Base-by-base conservation (phyloP, 2,329 filamentous ascomycete species). In the Pestalotiopsis sp. region DNA sequence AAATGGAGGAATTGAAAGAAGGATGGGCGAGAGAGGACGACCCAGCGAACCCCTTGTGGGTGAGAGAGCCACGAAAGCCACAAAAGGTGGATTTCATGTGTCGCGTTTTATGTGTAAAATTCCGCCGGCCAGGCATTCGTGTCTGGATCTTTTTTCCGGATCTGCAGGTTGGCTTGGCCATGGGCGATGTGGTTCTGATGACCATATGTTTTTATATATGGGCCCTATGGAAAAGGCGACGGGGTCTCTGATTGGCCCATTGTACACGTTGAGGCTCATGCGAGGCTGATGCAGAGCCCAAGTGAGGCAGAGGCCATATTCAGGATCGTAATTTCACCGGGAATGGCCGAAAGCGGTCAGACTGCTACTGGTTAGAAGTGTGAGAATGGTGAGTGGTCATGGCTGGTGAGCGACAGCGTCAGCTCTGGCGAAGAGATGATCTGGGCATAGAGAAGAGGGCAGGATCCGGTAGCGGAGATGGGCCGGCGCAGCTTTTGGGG, bases 1-100 rank as follows among this genome's bases (percentile, higher is more conserved):
- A 20, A 52, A n/a, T 52, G 17, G 23, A 52, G 14, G 45, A n/a
- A n/a, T 52, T 70, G 60, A 69, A 73, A 68, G 61, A 69, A 67
- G 63, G 64, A 67, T 69, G 69, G 13, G 31, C 67, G 66, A 27
- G 70, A 67, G 57, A 38, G 23, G 31, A n/a, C 31, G 13, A 49
- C n/a, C 41, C n/a, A n/a, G 41, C 41, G 7, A 17, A 20, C 20
- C 17, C 45, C 45, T n/a, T n/a, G 23, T 52, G 45, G n/a, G n/a
- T n/a, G 45, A 52, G 45, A 17, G 17, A 52, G 45, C 45, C n/a
- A n/a, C 20, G 14, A 52, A 52, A 52, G 31, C 31, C 31, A 36
- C 31, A 9, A 9, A 9, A 9, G 23, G 45, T 52, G 45, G 45
- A 52, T 52, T 52, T 20, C 20, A 52, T 52, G 45, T 52, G 45